Percentiles rank a stretch among this genome's conserved stretches.
These are phyloP conservation scores for Saccharomycopsis fermentans DNA, from an alignment of 805 yeast genomes.

Conservation along the genomic window DNA sequence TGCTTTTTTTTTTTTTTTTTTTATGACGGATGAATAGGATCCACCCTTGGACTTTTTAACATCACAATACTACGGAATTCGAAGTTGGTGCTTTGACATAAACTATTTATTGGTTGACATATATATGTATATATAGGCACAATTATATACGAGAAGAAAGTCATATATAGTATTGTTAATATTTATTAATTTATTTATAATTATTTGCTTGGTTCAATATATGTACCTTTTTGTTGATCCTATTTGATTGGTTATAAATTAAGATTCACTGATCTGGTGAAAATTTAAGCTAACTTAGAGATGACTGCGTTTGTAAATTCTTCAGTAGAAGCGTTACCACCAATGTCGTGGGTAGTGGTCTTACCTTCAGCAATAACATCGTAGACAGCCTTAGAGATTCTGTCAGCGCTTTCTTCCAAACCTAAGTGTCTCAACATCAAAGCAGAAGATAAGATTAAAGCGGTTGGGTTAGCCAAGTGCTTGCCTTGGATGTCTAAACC, in stretches of 20 bases:
- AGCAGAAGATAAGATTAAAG: conserved; percentile 85
- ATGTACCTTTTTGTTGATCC: background rate
- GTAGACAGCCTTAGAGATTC: conserved; percentile 81
- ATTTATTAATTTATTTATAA: background rate
- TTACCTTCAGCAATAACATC: conserved; percentile 84
- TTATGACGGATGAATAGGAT: background rate
- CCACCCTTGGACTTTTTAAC: background rate
- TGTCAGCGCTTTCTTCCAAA: conserved; percentile 72
- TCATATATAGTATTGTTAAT: background rate
- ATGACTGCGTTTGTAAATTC: conserved; percentile 67
- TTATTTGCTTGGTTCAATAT: background rate
- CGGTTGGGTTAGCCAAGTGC: conserved; percentile 96
- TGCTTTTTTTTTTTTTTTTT: too few relatives aligned
- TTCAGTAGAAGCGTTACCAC: conserved; percentile 81
- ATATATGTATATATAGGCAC: background rate
- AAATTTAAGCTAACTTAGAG: background rate
- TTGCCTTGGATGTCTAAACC: conserved; percentile 94
- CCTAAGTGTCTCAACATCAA: conserved; percentile 95
- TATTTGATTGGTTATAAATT: background rate
- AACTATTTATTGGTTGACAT: background rate
- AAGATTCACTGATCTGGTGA: background rate
- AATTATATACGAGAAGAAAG: background rate
- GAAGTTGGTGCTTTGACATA: background rate
- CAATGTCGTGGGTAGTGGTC: conserved; percentile 79
- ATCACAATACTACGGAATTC: too few relatives aligned